These are phyloP conservation scores for Candolleomyces efflorescens DNA, from an alignment of 768 basidiomycete species.

Conservation along the genomic window DNA sequence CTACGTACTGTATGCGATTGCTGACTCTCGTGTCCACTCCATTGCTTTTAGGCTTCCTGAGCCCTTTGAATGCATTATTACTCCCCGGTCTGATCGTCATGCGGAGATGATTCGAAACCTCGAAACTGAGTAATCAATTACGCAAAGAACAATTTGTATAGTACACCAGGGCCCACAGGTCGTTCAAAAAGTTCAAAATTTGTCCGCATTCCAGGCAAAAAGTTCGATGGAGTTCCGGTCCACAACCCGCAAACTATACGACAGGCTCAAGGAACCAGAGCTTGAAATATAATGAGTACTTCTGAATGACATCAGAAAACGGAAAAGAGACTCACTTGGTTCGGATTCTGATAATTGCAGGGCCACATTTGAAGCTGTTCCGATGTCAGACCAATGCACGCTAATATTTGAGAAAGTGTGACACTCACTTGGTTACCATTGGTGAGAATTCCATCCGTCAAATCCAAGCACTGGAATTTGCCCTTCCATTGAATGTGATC, in stretches of 20 bases:
- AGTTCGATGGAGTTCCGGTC: too few species aligned
- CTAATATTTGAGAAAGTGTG: not conserved
- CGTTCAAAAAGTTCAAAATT: too few species aligned
- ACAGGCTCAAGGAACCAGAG: constrained; percentile 3
- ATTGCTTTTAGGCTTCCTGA: not conserved
- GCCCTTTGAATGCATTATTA: not conserved
- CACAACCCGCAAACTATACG: too few species aligned
- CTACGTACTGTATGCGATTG: not conserved
- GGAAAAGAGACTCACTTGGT: constrained; percentile 2
- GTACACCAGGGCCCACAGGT: too few species aligned
- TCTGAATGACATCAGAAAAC: not conserved
- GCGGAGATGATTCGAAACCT: not conserved
- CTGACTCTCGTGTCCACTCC: not conserved
- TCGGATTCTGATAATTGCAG: constrained; percentile 11
- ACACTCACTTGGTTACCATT: constrained; percentile 11
- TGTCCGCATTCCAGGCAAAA: too few species aligned
- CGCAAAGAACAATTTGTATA: too few species aligned
- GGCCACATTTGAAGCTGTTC: constrained; percentile 11
- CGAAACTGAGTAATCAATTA: not conserved
- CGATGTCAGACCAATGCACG: not conserved
- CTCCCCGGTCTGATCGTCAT: not conserved
- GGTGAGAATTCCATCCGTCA: constrained; percentile 10
- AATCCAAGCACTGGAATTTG: constrained; percentile 11
- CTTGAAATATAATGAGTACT: not conserved
- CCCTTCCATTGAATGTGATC: constrained; percentile 12